Evolutionary conservation across 1,284 basidiomycete genomes (phyloP).

Genomic region (Phenoliferia sp.): DNA sequence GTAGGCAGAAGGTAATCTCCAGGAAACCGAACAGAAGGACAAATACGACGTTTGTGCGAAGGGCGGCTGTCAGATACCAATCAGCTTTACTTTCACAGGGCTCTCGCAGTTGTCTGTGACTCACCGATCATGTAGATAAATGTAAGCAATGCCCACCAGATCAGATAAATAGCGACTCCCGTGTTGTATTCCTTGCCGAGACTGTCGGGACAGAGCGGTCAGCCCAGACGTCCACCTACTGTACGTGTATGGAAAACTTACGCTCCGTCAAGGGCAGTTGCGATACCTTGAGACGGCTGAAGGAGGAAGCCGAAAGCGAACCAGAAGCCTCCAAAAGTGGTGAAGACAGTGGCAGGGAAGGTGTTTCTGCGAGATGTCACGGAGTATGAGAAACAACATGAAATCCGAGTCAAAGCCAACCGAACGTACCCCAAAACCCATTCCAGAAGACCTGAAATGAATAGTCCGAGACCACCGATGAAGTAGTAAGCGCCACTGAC

Average conservation of each 20-base stretch:
- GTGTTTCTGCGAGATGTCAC: not conserved
- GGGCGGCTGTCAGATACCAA: constrained; percentile 27
- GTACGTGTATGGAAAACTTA: not conserved
- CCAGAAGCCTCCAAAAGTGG: constrained; percentile 33
- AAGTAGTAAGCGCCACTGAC: constrained; percentile 17
- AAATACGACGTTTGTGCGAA: constrained; percentile 36
- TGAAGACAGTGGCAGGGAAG: constrained; percentile 3
- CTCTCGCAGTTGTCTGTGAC: not conserved
- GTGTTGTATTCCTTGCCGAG: constrained; percentile 21
- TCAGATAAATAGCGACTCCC: constrained; percentile 23
- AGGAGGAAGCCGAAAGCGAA: constrained; percentile 23
- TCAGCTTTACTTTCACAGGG: not conserved
- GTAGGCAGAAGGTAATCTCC: constrained; percentile 31
- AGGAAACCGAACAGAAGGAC: constrained; percentile 32
- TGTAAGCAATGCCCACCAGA: constrained; percentile 28
- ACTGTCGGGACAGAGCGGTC: not conserved
- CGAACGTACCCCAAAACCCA: constrained; percentile 17
- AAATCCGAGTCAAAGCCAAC: constrained; percentile 1
- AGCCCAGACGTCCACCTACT: not conserved
- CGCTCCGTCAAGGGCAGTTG: constrained; percentile 13
- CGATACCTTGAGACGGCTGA: constrained; percentile 17
- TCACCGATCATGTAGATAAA: constrained; percentile 16
- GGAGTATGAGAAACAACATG: not conserved
- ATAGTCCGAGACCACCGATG: constrained; percentile 22
- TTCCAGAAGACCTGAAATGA: constrained; percentile 26